Percentiles rank a stretch among this genome's conserved stretches.
Conservation (phyloP, 2,329 filamentous ascomycete genomes). For the Diaporthe velutina region DNA sequence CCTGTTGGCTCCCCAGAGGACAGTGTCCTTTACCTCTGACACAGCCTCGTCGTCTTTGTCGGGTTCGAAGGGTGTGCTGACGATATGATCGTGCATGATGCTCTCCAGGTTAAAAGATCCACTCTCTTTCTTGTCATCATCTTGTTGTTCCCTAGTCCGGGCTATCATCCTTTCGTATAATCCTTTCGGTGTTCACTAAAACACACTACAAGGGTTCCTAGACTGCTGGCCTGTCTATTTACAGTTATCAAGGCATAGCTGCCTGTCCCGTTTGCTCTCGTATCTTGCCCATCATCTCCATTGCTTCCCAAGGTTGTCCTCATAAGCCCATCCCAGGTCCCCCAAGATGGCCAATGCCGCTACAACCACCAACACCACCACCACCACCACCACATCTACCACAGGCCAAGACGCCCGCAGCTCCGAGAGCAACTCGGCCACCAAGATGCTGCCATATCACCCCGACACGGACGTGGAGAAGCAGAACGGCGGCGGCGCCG, state of each 20-base stretch:
- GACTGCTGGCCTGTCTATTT: background rate
- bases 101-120: slow-evolving; percentile 16
- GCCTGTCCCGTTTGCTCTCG: background rate
- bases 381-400: slow-evolving; percentile 33
- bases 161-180: slow-evolving; percentile 13
- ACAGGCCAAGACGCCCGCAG: slow-evolving; percentile 35
- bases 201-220: slow-evolving; percentile 12
- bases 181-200: slow-evolving; percentile 18
- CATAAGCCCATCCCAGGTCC: background rate
- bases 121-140: slow-evolving; percentile 6
- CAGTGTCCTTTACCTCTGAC: slow-evolving; percentile 8
- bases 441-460: slow-evolving; percentile 33
- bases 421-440: slow-evolving; percentile 39
- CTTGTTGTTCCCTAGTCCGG: background rate
- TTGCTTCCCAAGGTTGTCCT: background rate
- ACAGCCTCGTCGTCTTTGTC: slow-evolving; percentile 11
- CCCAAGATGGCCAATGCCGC: background rate
- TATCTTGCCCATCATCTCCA: background rate
- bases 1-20: background rate
- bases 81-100: background rate
- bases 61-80: slow-evolving; percentile 2
- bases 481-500: slow-evolving; percentile 44
- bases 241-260: background rate
- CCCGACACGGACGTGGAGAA: slow-evolving; percentile 46
- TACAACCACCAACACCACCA: slow-evolving; percentile 39